These are phyloP conservation scores for Tarenaya hassleriana DNA, from an alignment of 345 rosid species.

Conservation along the genomic window DNA sequence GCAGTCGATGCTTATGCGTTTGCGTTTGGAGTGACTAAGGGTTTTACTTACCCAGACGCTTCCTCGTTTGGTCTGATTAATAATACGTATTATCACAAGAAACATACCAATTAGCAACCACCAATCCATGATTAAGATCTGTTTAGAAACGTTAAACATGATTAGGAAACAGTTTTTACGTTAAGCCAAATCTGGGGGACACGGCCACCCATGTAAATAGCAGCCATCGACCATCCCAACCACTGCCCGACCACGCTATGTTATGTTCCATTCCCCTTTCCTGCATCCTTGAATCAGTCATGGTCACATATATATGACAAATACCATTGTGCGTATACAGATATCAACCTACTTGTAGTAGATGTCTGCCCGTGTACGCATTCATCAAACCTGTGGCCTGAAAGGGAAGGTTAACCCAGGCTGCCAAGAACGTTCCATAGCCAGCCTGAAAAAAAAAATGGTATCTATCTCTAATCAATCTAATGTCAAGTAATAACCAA, in stretches of 20 bases:
- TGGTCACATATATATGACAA: no score
- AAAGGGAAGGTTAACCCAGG: slow-evolving; percentile 55
- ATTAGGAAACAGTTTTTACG: slow-evolving; percentile 30
- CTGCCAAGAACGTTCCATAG: slow-evolving; percentile 74
- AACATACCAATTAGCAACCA: slow-evolving; percentile 21
- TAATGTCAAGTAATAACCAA: no score
- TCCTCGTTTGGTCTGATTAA: slow-evolving; percentile 92
- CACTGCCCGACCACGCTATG: slow-evolving; percentile 69
- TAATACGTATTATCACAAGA: no score
- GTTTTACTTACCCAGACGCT: slow-evolving; percentile 89
- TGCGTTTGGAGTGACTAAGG: no score
- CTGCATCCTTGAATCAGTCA: slow-evolving; percentile 30
- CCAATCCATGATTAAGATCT: slow-evolving; percentile 1
- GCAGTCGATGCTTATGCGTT: no score
- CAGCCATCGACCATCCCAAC: slow-evolving; percentile 98
- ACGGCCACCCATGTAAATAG: slow-evolving; percentile 96
- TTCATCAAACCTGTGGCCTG: slow-evolving; percentile 42
- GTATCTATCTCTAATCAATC: no score
- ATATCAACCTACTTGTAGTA: slow-evolving; percentile 38
- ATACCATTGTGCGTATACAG: no score
- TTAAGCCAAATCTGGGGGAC: slow-evolving; percentile 89
- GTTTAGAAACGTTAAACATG: background rate
- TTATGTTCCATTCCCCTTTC: slow-evolving; percentile 54
- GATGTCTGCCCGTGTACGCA: slow-evolving; percentile 35
- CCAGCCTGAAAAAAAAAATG: no score